phyloP scores from a whole-genome alignment of 73 alveolate genomes.

The Uronychia setigera region DNA sequence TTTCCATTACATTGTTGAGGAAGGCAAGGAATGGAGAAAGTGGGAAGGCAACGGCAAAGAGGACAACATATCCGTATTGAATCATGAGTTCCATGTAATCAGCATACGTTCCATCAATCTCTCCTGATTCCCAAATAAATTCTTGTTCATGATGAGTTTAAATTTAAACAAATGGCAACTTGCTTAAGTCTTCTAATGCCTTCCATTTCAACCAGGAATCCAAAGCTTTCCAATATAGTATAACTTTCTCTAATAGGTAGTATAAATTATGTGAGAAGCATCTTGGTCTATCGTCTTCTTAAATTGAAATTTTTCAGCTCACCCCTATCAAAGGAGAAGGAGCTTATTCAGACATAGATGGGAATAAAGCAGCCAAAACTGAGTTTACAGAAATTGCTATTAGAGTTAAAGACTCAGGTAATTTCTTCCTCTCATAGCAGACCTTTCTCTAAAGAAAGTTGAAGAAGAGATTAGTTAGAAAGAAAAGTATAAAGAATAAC shows the following conservation, averaged over 20 bases:
- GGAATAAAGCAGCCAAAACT: too few relatives aligned
- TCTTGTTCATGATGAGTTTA: too few relatives aligned
- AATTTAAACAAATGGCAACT: too few relatives aligned
- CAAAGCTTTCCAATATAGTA: too few relatives aligned
- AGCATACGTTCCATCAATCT: conserved; percentile 27
- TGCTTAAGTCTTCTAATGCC: too few relatives aligned
- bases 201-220: too few relatives aligned
- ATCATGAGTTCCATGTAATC: conserved; percentile 74
- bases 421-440: not conserved
- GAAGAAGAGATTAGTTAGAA: too few relatives aligned
- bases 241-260: too few relatives aligned
- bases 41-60: conserved; percentile 86
- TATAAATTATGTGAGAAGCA: conserved; percentile 4
- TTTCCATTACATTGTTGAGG: conserved; percentile 68
- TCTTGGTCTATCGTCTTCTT: not conserved
- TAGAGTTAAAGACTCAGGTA: conserved; percentile 22
- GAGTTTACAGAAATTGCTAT: conserved; percentile 48
- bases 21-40: conserved; percentile 72
- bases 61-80: conserved; percentile 74
- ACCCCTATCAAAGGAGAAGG: conserved; percentile 28
- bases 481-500: not conserved
- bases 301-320: conserved; percentile 23
- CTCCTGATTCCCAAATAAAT: conserved; percentile 8
- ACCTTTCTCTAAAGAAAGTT: conserved; percentile 1
- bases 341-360: not conserved